Base-by-base conservation (phyloP, 2,329 filamentous ascomycete genomes). In the Sclerotinia glacialis region DNA sequence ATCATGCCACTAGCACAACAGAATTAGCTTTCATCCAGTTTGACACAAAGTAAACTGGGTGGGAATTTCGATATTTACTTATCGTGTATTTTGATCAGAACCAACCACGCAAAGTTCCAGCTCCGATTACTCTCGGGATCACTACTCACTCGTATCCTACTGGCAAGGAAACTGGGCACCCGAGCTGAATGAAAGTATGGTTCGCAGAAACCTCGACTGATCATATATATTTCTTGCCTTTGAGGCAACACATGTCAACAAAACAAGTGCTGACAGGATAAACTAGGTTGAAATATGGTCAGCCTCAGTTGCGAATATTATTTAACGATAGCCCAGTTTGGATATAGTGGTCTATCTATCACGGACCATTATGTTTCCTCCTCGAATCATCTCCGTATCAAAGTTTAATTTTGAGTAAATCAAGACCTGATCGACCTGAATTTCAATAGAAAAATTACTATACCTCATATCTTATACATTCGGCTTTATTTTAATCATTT, bases 21-120 rank as follows among this genome's bases (percentile, higher is more conserved):
- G 5, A 23, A 31, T 34, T 46, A 37, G 37, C 54, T 23, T 53
- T 7, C 1, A 44, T 2, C 23, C 2, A 23, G 52, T 40, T 16
- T 18, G 42, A 37, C 18, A 63, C 54, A 23, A 53, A 23, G 12
- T 28, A 44, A 7, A 28, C 8, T 23, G 16, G 31, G 8, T 34
- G 6, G 16, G 11, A 7, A 34, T 23, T 21, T 8, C 8, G 21
- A 28, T 31, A 80, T 85, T 77, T 79, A 89, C 87, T 88, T 86
- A 66, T 86, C 83, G 28, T 82, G 80, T 61, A 91, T 86, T 76
- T 90, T 91, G 52, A 79, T 79, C 12, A 92, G 78, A 42, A 89
- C 86, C 55, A 92, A 78, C 89, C 89, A 92, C 52, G 88, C 89
- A 71, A 89, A 81, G 74, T 92, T 93, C 89, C 90, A 92, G 74